Evolutionary conservation across 2,329 filamentous ascomycete genomes (phyloP).

Genomic region (Aspergillus pseudonomiae): DNA sequence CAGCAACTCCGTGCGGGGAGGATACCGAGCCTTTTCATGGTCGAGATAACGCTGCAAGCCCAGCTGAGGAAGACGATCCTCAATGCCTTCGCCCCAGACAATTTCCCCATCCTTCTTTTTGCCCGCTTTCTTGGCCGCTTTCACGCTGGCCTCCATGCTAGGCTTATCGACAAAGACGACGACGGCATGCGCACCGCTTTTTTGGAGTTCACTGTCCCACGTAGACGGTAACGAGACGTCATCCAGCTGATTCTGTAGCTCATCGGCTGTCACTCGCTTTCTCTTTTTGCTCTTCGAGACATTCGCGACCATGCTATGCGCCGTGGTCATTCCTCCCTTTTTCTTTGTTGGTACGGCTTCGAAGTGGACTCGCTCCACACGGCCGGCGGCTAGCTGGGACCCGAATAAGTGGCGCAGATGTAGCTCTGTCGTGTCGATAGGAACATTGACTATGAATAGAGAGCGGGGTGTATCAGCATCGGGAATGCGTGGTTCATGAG

Average conservation of each 20-base stretch:
- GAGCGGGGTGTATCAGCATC: constrained; percentile 74
- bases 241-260: constrained; percentile 59
- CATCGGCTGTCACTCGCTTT: constrained; percentile 56
- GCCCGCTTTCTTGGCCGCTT: constrained; percentile 66
- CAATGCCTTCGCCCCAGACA: constrained; percentile 68
- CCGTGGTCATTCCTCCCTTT: constrained; percentile 20
- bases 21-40: constrained; percentile 74
- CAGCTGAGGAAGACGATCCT: constrained; percentile 59
- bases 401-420: constrained; percentile 78
- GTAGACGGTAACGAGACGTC: constrained; percentile 66
- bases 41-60: constrained; percentile 58
- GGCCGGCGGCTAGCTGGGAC: constrained; percentile 72
- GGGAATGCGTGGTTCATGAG: constrained; percentile 77
- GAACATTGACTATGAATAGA: constrained; percentile 88
- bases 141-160: constrained; percentile 75
- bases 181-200: constrained; percentile 77
- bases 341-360: constrained; percentile 55
- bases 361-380: constrained; percentile 78
- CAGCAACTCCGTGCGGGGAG: constrained; percentile 68
- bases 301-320: constrained; percentile 22
- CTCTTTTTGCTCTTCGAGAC: constrained; percentile 52
- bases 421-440: constrained; percentile 76
- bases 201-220: constrained; percentile 72
- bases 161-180: constrained; percentile 81
- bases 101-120: constrained; percentile 58